These are phyloP conservation scores for Fusarium redolens DNA, from an alignment of 2,329 filamentous ascomycete species.

Conservation along the genomic window DNA sequence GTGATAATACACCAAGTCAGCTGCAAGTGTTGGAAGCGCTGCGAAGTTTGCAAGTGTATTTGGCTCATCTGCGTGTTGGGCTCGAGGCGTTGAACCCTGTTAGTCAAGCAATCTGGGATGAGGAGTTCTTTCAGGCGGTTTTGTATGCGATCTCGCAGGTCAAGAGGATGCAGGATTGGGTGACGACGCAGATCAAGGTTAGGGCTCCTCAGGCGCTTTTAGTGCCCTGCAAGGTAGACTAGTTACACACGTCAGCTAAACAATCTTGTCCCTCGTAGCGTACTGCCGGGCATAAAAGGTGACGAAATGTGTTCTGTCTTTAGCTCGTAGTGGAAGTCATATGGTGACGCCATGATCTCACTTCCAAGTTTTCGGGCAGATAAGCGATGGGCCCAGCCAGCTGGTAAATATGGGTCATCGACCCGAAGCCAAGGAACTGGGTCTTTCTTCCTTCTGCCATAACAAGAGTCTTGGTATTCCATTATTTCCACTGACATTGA, in stretches of 20 bases:
- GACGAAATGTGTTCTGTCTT: too few species aligned
- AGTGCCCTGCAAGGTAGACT: neutral
- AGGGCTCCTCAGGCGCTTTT: neutral
- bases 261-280: too few species aligned
- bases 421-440: neutral
- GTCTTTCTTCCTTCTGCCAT: too few species aligned
- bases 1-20: fast-evolving
- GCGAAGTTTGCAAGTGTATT: neutral
- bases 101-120: neutral
- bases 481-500: too few species aligned
- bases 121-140: neutral
- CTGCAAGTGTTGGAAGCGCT: neutral
- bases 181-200: neutral
- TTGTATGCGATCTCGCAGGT: neutral
- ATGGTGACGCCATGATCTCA: conserved; percentile 1
- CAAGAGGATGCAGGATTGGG: neutral
- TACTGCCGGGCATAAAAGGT: too few species aligned
- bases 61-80: fast-evolving
- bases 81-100: neutral
- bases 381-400: neutral
- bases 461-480: too few species aligned
- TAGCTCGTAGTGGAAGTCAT: neutral
- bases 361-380: neutral
- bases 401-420: neutral
- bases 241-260: neutral